Evolutionary conservation across 2,329 filamentous ascomycete genomes (phyloP).

Genomic region (Rhytidhysteron rufulum): DNA sequence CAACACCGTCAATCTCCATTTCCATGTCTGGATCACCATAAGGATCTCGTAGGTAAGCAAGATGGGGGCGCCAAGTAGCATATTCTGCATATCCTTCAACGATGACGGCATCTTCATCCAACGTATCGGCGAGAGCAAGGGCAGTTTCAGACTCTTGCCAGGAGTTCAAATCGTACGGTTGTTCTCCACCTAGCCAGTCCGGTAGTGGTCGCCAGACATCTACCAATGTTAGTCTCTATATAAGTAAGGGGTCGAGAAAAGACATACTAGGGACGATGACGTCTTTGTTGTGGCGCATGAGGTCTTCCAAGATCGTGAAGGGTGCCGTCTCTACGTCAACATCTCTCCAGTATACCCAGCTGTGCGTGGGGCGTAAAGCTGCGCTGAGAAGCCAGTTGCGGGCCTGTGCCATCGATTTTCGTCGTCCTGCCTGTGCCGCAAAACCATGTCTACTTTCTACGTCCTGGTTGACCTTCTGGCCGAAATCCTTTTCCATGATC

Average conservation of each 20-base stretch:
- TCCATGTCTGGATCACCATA: conserved; percentile 99
- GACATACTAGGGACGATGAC: conserved; percentile 87
- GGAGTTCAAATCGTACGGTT: conserved; percentile 96
- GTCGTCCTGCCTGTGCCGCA: conserved; percentile 85
- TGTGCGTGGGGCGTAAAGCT: conserved; percentile 88
- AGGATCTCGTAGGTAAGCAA: conserved; percentile 93
- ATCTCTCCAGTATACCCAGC: conserved; percentile 99
- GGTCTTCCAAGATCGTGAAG: conserved; percentile 91
- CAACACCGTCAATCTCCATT: conserved; percentile 98
- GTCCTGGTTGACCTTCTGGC: conserved; percentile 95
- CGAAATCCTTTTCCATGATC: conserved; percentile 98
- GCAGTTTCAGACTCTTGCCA: conserved; percentile 99
- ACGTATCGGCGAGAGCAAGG: conserved; percentile 83
- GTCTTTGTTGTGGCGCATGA: conserved; percentile 99
- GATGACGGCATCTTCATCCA: conserved; percentile 97
- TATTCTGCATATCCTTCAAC: conserved; percentile 99
- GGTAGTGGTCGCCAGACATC: conserved; percentile 97
- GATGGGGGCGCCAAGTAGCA: conserved; percentile 93
- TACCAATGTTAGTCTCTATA: conserved; percentile 19
- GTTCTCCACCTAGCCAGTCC: conserved; percentile 97
- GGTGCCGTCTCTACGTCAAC: conserved; percentile 97
- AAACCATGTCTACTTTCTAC: conserved; percentile 97
- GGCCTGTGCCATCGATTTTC: conserved; percentile 97
- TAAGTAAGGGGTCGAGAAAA: conserved; percentile 1
- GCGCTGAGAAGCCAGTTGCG: conserved; percentile 96